Percentiles rank a stretch among this genome's conserved stretches.
These are phyloP conservation scores for Penicillium nucicola DNA, from an alignment of 495 filamentous ascomycete species.

Conservation along the genomic window DNA sequence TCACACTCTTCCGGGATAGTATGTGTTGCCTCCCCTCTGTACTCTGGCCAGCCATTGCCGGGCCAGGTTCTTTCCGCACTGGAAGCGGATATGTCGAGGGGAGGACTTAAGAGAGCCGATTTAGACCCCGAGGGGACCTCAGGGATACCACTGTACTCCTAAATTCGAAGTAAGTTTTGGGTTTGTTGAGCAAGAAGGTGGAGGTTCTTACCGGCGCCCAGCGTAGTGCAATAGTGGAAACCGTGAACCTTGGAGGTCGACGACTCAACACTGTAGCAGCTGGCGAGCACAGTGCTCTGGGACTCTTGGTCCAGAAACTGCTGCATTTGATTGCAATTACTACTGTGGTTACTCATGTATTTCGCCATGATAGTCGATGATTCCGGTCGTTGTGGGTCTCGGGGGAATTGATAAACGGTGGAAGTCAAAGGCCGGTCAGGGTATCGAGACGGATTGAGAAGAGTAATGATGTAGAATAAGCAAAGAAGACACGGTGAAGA, in stretches of 20 bases:
- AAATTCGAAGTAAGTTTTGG: constrained; percentile 7
- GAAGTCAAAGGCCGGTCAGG: constrained; percentile 4
- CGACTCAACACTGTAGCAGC: constrained; percentile 69
- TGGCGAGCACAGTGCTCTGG: constrained; percentile 72
- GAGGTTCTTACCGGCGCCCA: constrained; percentile 59
- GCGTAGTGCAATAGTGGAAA: constrained; percentile 93
- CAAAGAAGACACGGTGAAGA: constrained; percentile 8
- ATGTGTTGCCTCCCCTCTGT: constrained; percentile 86
- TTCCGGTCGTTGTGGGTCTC: constrained; percentile 6
- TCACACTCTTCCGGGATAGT: constrained; percentile 99
- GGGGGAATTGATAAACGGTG: constrained; percentile 1
- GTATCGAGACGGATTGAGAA: background rate
- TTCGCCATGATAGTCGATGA: constrained; percentile 43
- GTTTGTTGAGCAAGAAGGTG: background rate
- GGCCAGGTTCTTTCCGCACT: constrained; percentile 53
- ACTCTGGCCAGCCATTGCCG: constrained; percentile 36
- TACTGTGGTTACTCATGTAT: constrained; percentile 63
- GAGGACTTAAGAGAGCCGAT: constrained; percentile 77
- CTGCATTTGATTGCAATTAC: constrained; percentile 68
- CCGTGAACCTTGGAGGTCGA: constrained; percentile 60
- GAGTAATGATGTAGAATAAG: background rate
- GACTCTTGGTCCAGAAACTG: constrained; percentile 43
- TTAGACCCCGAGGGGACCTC: constrained; percentile 84
- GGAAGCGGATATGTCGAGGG: constrained; percentile 66
- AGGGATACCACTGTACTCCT: constrained; percentile 96